phyloP scores from a whole-genome alignment of 164 flowering plant species.

The Chimonanthus praecox region DNA sequence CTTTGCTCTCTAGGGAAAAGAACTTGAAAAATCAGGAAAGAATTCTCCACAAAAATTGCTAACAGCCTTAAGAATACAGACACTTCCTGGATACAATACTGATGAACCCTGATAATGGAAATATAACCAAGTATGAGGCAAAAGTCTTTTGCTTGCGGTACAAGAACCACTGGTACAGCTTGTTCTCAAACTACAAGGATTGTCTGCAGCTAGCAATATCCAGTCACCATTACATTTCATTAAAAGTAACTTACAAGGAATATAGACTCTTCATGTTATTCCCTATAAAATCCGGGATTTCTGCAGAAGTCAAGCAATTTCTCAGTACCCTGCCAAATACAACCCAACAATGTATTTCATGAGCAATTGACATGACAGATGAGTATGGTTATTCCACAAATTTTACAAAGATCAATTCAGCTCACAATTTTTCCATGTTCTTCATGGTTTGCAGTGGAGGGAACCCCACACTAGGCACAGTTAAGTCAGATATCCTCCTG shows the following conservation, averaged over 20 bases:
- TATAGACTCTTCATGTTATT: conserved; percentile 22
- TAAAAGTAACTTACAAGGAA: conserved; percentile 40
- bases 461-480: conserved; percentile 33
- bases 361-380: neutral
- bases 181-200: neutral
- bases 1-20: too few species aligned
- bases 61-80: too few species aligned
- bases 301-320: conserved; percentile 57
- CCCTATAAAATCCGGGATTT: conserved; percentile 55
- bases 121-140: neutral
- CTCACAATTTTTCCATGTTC: conserved; percentile 42
- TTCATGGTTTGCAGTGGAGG: conserved; percentile 44
- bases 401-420: conserved; percentile 4
- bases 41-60: too few species aligned
- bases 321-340: conserved; percentile 50
- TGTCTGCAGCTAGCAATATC: neutral
- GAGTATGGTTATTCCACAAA: neutral
- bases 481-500: conserved; percentile 74
- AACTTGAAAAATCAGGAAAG: too few species aligned
- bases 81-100: too few species aligned
- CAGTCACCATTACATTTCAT: neutral
- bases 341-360: neutral
- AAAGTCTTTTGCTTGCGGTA: neutral
- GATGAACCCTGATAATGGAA: too few species aligned
- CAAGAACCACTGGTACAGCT: neutral